phyloP scores from a whole-genome alignment of 179 eudicot species.

The Kewa caespitosa region DNA sequence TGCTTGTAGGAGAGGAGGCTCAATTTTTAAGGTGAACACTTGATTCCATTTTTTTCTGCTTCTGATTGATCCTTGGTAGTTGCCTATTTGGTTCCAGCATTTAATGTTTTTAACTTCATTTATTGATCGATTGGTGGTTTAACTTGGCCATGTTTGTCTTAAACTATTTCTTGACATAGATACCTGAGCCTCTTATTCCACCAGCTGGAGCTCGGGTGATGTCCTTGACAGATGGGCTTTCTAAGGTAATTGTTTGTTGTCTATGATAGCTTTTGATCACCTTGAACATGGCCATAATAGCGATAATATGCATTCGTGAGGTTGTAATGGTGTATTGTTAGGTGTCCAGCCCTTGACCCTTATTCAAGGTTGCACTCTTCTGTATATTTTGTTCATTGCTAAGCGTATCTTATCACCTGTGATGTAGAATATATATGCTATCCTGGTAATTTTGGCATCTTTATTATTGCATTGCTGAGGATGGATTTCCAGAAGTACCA shows the following conservation, averaged over 20 bases:
- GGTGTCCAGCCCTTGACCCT: neutral
- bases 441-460: neutral
- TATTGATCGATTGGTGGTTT: neutral
- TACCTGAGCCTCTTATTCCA: conserved; percentile 95
- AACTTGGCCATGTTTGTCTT: conserved; percentile 8
- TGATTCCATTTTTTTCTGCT: neutral
- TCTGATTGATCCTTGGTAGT: no score
- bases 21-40: conserved; percentile 72
- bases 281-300: conserved; percentile 2
- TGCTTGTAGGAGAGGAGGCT: conserved; percentile 77
- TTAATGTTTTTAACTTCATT: conserved; percentile 9
- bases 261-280: neutral
- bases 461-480: neutral
- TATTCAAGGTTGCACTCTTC: neutral
- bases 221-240: conserved; percentile 95
- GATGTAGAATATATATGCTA: neutral
- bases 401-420: conserved; percentile 1
- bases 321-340: neutral
- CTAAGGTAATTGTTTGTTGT: conserved; percentile 51
- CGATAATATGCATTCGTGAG: neutral
- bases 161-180: conserved; percentile 41
- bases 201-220: conserved; percentile 98
- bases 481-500: neutral
- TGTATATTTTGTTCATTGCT: neutral
- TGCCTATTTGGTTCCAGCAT: no score